phyloP scores from a whole-genome alignment of 2,329 filamentous ascomycete genomes.

The Coniochaeta prunicola region DNA sequence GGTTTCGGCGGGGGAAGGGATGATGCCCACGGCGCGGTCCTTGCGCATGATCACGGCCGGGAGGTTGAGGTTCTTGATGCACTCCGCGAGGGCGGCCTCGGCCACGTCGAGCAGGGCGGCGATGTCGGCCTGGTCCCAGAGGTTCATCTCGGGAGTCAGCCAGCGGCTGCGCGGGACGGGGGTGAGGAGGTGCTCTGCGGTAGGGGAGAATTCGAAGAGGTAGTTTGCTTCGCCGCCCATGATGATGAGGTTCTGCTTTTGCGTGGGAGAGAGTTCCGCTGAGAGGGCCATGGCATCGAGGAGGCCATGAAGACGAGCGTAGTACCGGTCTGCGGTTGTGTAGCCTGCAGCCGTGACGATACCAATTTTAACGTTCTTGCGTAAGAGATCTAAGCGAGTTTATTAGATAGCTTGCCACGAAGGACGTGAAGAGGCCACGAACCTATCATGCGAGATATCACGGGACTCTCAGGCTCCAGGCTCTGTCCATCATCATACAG shows the following conservation, averaged over 20 bases:
- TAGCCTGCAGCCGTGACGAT: conserved; percentile 98
- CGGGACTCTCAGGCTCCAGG: conserved; percentile 66
- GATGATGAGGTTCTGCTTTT: conserved; percentile 76
- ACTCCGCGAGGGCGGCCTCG: conserved; percentile 75
- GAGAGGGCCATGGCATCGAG: conserved; percentile 67
- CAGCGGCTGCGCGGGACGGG: conserved; percentile 61
- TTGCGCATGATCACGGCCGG: conserved; percentile 79
- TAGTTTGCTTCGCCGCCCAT: conserved; percentile 97
- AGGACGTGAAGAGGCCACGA: conserved; percentile 7
- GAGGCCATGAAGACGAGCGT: conserved; percentile 77
- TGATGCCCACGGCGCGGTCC: conserved; percentile 75
- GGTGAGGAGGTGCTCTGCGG: conserved; percentile 58
- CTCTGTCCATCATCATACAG: conserved; percentile 86
- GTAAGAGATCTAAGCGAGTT: conserved; percentile 53
- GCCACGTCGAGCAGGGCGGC: conserved; percentile 78
- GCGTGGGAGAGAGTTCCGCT: conserved; percentile 49
- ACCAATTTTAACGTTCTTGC: conserved; percentile 73
- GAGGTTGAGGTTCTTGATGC: conserved; percentile 70
- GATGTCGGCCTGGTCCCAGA: conserved; percentile 73
- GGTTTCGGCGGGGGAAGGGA: conserved; percentile 53
- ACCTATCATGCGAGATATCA: conserved; percentile 59
- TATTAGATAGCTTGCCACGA: background rate
- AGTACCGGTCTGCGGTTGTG: conserved; percentile 79
- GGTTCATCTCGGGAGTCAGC: conserved; percentile 71
- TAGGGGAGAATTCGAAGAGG: conserved; percentile 70